These are phyloP conservation scores for Neoboletus brunneissimus DNA, from an alignment of 768 basidiomycete species.

Conservation along the genomic window DNA sequence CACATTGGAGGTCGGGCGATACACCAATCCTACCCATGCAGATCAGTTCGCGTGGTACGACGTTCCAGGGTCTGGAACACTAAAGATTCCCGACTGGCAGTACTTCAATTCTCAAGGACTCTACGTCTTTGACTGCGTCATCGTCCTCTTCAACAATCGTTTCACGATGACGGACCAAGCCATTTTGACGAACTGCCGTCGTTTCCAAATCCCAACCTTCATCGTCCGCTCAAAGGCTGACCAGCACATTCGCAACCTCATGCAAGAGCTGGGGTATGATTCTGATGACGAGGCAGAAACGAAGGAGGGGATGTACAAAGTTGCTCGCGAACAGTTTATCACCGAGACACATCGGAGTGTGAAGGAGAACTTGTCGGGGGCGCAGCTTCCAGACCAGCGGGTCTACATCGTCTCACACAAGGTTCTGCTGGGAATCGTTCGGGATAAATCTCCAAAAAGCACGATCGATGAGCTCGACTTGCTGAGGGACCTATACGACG, in stretches of 20 bases:
- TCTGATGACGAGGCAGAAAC: slow-evolving; percentile 19
- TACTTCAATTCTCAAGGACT: slow-evolving; percentile 40
- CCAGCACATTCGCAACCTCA: slow-evolving; percentile 28
- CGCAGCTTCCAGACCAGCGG: slow-evolving; percentile 26
- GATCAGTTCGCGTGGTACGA: slow-evolving; percentile 37
- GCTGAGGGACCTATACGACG: slow-evolving; percentile 23
- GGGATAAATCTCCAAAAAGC: slow-evolving; percentile 19
- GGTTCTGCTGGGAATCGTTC: slow-evolving; percentile 23
- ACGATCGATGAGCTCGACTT: slow-evolving; percentile 29
- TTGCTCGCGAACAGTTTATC: slow-evolving; percentile 29
- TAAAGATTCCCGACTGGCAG: slow-evolving; percentile 36
- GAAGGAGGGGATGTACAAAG: slow-evolving; percentile 19
- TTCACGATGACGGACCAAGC: slow-evolving; percentile 38
- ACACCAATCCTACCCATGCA: slow-evolving; percentile 24
- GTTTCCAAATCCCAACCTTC: slow-evolving; percentile 35
- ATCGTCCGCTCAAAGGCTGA: slow-evolving; percentile 39
- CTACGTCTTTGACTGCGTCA: slow-evolving; percentile 36
- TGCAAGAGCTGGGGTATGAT: slow-evolving; percentile 28
- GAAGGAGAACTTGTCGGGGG: slow-evolving; percentile 23
- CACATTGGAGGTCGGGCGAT: slow-evolving; percentile 30
- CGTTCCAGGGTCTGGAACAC: slow-evolving; percentile 37
- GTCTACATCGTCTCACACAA: slow-evolving; percentile 31
- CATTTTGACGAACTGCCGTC: slow-evolving; percentile 32
- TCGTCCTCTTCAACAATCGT: slow-evolving; percentile 36
- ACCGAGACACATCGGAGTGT: slow-evolving; percentile 25